Percentiles rank a stretch among this genome's conserved stretches.
Evolutionary conservation across 2,329 filamentous ascomycete genomes (phyloP).

Genomic region (Apiospora pterosperma): DNA sequence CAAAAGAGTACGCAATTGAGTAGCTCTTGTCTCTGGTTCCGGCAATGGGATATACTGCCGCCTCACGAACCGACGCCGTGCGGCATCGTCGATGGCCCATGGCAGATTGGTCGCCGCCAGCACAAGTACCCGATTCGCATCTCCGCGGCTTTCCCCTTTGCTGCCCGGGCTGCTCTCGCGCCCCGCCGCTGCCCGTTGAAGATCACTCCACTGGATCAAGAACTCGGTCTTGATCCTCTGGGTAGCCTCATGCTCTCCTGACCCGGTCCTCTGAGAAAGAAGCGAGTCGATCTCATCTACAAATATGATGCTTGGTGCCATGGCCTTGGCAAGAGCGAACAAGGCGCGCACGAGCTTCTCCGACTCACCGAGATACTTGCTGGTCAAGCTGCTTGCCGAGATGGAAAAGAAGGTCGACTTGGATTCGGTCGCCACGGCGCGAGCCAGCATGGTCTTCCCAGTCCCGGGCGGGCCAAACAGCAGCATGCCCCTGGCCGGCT

Average conservation of each 20-base stretch:
- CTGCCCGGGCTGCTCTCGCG: slow-evolving; percentile 64
- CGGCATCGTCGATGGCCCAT: slow-evolving; percentile 97
- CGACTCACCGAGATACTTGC: slow-evolving; percentile 93
- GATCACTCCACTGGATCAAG: slow-evolving; percentile 92
- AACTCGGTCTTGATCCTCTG: slow-evolving; percentile 97
- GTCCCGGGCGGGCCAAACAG: slow-evolving; percentile 97
- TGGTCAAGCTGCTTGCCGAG: slow-evolving; percentile 88
- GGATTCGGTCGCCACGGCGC: slow-evolving; percentile 91
- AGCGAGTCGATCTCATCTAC: slow-evolving; percentile 97
- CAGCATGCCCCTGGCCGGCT: slow-evolving; percentile 92
- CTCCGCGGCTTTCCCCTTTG: slow-evolving; percentile 62
- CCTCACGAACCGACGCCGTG: slow-evolving; percentile 82
- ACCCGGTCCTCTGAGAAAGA: slow-evolving; percentile 77
- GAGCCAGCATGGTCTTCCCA: slow-evolving; percentile 95
- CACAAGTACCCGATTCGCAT: slow-evolving; percentile 85
- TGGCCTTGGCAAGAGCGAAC: slow-evolving; percentile 81
- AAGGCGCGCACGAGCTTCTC: slow-evolving; percentile 94
- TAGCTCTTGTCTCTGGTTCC: slow-evolving; percentile 74
- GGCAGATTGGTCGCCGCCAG: slow-evolving; percentile 93
- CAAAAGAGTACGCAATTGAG: slow-evolving; percentile 75
- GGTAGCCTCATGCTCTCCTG: slow-evolving; percentile 88
- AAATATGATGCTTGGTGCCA: slow-evolving; percentile 95
- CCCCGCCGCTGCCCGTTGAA: slow-evolving; percentile 88
- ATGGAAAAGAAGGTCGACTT: slow-evolving; percentile 97
- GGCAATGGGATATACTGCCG: slow-evolving; percentile 95